These are phyloP conservation scores for Aegilops bicornis DNA, from an alignment of 176 grass and related monocot species.

Conservation along the genomic window DNA sequence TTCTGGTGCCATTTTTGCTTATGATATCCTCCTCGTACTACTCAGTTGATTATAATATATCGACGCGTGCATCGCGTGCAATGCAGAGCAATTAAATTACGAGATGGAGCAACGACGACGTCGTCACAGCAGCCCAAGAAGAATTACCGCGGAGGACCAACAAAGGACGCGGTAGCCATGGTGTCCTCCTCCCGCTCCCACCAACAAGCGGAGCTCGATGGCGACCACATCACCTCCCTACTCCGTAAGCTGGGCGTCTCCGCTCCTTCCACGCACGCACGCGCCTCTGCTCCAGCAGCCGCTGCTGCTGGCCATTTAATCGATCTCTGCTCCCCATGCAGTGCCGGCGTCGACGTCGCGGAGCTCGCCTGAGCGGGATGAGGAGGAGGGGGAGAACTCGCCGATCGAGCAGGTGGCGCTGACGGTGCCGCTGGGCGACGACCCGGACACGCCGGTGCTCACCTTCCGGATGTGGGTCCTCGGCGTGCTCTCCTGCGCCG, in stretches of 20 bases:
- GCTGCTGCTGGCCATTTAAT: not conserved
- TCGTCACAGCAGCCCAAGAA: not conserved
- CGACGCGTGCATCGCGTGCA: no score
- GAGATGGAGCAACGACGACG: no score
- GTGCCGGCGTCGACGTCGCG: not conserved
- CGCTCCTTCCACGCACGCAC: not conserved
- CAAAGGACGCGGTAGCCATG: not conserved
- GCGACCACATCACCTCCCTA: constrained; percentile 46
- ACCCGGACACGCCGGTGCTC: constrained; percentile 57
- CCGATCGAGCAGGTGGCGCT: constrained; percentile 92
- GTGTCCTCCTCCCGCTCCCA: not conserved
- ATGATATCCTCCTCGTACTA: no score
- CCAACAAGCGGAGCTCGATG: constrained; percentile 2
- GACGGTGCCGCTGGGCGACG: constrained; percentile 71
- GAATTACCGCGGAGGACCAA: not conserved
- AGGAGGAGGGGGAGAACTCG: constrained; percentile 60
- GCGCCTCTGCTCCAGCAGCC: not conserved
- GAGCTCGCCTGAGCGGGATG: not conserved
- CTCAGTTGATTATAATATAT: no score
- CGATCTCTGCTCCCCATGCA: constrained; percentile 5
- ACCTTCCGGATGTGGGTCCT: constrained; percentile 96
- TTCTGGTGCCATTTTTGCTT: no score
- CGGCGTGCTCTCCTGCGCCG: constrained; percentile 59
- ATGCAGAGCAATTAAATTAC: no score
- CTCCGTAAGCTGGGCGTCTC: constrained; percentile 8